phyloP scores from a whole-genome alignment of 768 basidiomycete genomes.

The Dentipellis fragilis region DNA sequence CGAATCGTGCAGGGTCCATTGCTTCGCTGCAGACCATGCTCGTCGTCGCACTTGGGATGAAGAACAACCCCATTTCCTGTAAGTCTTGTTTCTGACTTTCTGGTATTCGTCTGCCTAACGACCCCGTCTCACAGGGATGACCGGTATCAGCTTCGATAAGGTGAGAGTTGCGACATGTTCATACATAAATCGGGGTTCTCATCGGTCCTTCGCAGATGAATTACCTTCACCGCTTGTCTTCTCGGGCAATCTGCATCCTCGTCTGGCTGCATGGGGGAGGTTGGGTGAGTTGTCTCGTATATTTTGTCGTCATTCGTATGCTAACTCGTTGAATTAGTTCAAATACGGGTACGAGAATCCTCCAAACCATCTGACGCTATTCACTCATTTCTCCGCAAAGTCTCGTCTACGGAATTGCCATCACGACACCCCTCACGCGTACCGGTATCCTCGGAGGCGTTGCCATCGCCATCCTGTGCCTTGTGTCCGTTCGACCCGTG shows the following conservation, averaged over 20 bases:
- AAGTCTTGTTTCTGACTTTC: slow-evolving; percentile 7
- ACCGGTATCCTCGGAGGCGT: slow-evolving; percentile 27
- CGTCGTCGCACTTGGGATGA: slow-evolving; percentile 48
- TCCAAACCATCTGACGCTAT: no score
- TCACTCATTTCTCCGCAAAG: no score
- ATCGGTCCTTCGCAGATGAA: neutral
- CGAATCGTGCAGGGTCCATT: slow-evolving; percentile 31
- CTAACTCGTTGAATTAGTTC: no score
- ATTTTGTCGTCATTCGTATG: no score
- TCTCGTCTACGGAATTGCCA: neutral
- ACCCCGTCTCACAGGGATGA: slow-evolving; percentile 31
- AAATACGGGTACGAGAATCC: no score
- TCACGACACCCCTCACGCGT: slow-evolving; percentile 16
- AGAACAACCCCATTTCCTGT: slow-evolving; percentile 45
- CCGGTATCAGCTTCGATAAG: slow-evolving; percentile 40
- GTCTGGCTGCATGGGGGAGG: slow-evolving; percentile 1
- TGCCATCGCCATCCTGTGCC: slow-evolving; percentile 30
- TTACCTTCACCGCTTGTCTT: slow-evolving; percentile 1
- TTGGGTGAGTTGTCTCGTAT: neutral
- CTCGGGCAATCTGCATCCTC: neutral
- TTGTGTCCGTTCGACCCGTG: slow-evolving; percentile 40
- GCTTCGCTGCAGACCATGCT: slow-evolving; percentile 42
- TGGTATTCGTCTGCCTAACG: neutral
- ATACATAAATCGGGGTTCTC: no score
- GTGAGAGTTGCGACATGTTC: slow-evolving; percentile 16